Percentiles rank a stretch among this genome's conserved stretches.
These are phyloP conservation scores for Zygotorulaspora florentina DNA, from an alignment of 805 yeast genomes.

Conservation along the genomic window DNA sequence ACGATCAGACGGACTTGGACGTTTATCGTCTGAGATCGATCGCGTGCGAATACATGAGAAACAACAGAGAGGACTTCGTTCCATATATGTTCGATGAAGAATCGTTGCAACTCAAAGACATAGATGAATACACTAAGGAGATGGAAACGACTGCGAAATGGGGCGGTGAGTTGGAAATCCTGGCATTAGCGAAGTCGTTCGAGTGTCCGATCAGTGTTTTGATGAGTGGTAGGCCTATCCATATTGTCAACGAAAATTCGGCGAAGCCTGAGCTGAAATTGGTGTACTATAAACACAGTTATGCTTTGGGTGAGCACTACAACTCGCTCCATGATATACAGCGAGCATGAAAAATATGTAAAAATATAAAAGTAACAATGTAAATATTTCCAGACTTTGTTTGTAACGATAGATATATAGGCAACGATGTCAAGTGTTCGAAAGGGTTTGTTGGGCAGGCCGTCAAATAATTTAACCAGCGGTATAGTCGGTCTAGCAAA, in stretches of 20 bases:
- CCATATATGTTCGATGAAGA: conserved; percentile 83
- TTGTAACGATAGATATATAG: not conserved
- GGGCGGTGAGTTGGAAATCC: conserved; percentile 94
- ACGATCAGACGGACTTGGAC: conserved; percentile 28
- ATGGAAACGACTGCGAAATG: conserved; percentile 79
- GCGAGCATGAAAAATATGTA: not conserved
- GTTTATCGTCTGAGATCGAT: conserved; percentile 50
- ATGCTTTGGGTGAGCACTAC: conserved; percentile 93
- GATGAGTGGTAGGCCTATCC: conserved; percentile 70
- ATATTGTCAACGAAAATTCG: conserved; percentile 58
- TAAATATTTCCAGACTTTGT: not conserved
- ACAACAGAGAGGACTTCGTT: conserved; percentile 61
- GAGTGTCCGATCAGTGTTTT: conserved; percentile 70
- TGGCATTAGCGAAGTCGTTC: conserved; percentile 71
- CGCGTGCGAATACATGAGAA: conserved; percentile 64
- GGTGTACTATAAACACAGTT: conserved; percentile 80
- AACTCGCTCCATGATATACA: conserved; percentile 59
- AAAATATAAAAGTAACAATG: not conserved
- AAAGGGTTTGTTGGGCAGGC: conserved; percentile 73
- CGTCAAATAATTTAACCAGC: conserved; percentile 63
- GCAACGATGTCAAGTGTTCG: conserved; percentile 34
- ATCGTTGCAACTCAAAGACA: conserved; percentile 57
- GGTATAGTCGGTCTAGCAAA: conserved; percentile 95
- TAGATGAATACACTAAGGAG: conserved; percentile 64
- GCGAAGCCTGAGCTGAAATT: conserved; percentile 53